Evolutionary conservation across 306 rosid genomes (phyloP), one percentile per base, ranked within the genome.

Genomic region (Inga laurina): DNA sequence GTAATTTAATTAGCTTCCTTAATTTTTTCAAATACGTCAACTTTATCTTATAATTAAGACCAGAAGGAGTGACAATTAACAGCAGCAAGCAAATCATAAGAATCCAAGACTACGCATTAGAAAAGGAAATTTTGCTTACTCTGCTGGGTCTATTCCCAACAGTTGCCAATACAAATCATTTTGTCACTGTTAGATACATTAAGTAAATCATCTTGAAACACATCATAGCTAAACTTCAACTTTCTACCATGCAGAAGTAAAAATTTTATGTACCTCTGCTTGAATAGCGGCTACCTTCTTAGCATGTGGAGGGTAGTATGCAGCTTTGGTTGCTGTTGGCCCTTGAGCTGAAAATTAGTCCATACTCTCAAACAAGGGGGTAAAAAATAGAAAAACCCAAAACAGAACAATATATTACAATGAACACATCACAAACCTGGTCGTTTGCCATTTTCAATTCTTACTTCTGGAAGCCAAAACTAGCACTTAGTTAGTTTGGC

Each of bases 281-380:
- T 92, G 93, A 87, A 93, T 82, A 71, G 81, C 84, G 86, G 95
- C 96, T 8, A 97, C 94, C 81, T 22, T 84, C 88, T 93, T 93
- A 57, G 97, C 96, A 83, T 95, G 94, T 59, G 99, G 99, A 13
- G 99, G 99, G 66, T 93, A 91, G 85, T 95, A 93, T 44, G 99
- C 98, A 22, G 96, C 96, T 70, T 70, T 70, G 16, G 52, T 43
- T 56, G 92, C 67, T 68, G 92, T 93, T 68, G 93, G 76, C 75
- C 85, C 91, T 83, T 90, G 93, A 68, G 92, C 98, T 93, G 91
- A 81, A n/a, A 75, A 86, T 68, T 54, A 71, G 62, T 54, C 51
- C 72, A 89, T 78, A 70, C 57, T 88, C 65, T 64, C 66, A n/a
- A 59, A 82, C 57, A 79, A 75, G 3, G 43, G 61, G 24, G 79